Conservation (phyloP, 2,329 filamentous ascomycete species). For the Trichoderma lentiforme region DNA sequence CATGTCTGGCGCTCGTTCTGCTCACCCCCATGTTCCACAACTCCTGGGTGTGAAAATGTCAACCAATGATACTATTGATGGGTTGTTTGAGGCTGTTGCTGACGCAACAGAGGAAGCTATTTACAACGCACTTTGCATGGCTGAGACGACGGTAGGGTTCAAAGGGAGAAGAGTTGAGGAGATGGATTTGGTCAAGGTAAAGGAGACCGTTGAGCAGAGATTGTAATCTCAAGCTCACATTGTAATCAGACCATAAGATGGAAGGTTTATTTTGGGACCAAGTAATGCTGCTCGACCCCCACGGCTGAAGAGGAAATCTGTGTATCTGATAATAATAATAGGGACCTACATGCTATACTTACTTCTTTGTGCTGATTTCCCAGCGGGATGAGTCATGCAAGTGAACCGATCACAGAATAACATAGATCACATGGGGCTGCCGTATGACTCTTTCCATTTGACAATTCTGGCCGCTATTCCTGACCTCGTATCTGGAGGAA, state of each 20-base stretch:
- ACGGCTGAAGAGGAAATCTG: no score
- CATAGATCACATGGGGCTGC: neutral
- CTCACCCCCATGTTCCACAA: neutral
- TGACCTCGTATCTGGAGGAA: neutral
- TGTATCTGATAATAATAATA: neutral
- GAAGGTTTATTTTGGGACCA: neutral
- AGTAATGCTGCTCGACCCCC: neutral
- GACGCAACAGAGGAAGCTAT: constrained; percentile 65
- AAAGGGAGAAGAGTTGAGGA: constrained; percentile 48
- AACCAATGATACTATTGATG: constrained; percentile 58
- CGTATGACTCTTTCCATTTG: neutral
- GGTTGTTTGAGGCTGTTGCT: constrained; percentile 58
- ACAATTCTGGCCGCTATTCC: neutral
- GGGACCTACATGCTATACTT: neutral
- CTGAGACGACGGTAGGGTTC: constrained; percentile 55
- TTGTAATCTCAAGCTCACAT: neutral
- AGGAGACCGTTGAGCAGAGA: constrained; percentile 44
- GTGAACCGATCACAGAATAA: neutral
- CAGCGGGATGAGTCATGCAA: neutral
- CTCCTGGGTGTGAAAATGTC: constrained; percentile 29
- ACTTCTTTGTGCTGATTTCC: neutral
- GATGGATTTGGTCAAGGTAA: constrained; percentile 45
- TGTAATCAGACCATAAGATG: neutral
- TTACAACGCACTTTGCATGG: constrained; percentile 61
- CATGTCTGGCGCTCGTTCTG: neutral